Conservation (phyloP, 2,329 filamentous ascomycete genomes). For the Dothideomycetes sp. region DNA sequence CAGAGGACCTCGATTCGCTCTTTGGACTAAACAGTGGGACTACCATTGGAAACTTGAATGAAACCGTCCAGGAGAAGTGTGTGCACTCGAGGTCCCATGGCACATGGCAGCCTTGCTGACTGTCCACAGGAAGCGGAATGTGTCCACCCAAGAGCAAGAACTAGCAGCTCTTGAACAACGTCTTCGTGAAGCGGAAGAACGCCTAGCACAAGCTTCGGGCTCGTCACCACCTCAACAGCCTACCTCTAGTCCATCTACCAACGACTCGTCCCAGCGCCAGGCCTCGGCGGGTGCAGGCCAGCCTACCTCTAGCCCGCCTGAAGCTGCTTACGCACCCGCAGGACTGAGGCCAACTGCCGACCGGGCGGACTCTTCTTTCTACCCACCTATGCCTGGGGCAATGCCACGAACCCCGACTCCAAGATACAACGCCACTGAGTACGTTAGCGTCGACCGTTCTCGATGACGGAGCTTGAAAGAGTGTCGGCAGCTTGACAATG, state of each 20-base stretch:
- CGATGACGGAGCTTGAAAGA: slow-evolving; percentile 3
- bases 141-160: slow-evolving; percentile 64
- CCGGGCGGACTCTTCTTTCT: slow-evolving; percentile 4
- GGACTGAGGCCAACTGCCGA: slow-evolving; percentile 6
- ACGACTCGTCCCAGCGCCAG: slow-evolving; percentile 1
- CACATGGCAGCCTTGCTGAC: slow-evolving; percentile 3
- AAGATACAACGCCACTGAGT: slow-evolving; percentile 22
- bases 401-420: slow-evolving; percentile 20
- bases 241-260: slow-evolving; percentile 13
- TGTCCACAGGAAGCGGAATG: slow-evolving; percentile 59
- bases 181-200: slow-evolving; percentile 75
- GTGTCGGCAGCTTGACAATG: background rate
- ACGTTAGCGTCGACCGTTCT: slow-evolving; percentile 25
- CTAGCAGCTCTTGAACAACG: slow-evolving; percentile 77
- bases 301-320: background rate
- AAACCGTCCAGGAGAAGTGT: slow-evolving; percentile 73
- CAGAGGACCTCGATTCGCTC: slow-evolving; percentile 72
- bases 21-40: slow-evolving; percentile 75
- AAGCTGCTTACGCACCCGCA: background rate
- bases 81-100: slow-evolving; percentile 16
- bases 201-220: slow-evolving; percentile 37
- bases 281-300: background rate
- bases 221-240: slow-evolving; percentile 3
- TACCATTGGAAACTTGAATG: slow-evolving; percentile 58
- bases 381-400: slow-evolving; percentile 20